Evolutionary conservation across 2,329 filamentous ascomycete species (phyloP), one percentile per base, ranked within the genome.

Genomic region (Plenodomus lindquistii): DNA sequence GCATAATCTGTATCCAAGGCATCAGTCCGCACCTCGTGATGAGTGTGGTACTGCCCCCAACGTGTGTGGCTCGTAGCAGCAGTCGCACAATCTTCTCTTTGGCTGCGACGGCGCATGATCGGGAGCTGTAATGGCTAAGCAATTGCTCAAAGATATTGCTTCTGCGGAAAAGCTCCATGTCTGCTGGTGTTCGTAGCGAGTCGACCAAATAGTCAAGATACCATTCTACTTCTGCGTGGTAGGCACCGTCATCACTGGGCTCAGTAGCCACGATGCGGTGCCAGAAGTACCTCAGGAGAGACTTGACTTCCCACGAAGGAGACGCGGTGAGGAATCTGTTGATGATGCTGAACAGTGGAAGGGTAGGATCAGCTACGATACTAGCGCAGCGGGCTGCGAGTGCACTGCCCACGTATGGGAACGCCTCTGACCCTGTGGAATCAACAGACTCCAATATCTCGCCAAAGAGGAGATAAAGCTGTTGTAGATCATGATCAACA

Each of bases 261-360:
- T 85, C 81, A 43, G 85, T 83, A n/a, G 93, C 78, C 7, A 94
- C 81, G 19, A 94, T 83, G 65, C 84, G 86, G 50, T 89, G 83
- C 16, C 86, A 74, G 77, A 83, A 85, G 64, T 84, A 82, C 1
- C 77, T 77, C 1, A 81, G 77, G 4, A 86, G 69, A 38, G 80
- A 81, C 21, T 71, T 71, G 10, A 79, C 66, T 11, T 85, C 80
- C 93, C 93, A 97, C 19, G 79, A 72, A 0, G 93, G 92, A 0
- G 85, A 83, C 42, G 85, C 85, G 18, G 89, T 89, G 29, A 97
- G 81, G 69, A 92, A 97, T 5, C 81, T 79, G 75, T 96, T 96
- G 72, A 94, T 77, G 68, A 96, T 96, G 48, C 85, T 83, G 69
- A 96, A 97, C 31, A 97, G 81, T 51, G 83, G 84, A 66, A 96